Conservation (phyloP, 495 filamentous ascomycete species). For the Penicillium subrubescens region DNA sequence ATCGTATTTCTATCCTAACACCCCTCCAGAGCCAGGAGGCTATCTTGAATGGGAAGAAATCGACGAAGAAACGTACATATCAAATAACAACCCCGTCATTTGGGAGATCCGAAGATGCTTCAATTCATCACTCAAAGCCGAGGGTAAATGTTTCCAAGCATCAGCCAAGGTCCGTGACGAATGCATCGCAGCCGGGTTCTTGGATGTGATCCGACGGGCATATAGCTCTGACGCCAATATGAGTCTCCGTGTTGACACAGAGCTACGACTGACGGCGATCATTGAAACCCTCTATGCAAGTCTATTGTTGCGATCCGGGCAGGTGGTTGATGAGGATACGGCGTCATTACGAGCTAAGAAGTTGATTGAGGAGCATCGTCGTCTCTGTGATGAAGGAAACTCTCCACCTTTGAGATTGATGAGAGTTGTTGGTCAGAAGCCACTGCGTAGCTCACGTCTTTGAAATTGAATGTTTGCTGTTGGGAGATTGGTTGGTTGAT, state of each 20-base stretch:
- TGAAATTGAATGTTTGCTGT: neutral
- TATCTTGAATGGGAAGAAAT: slow-evolving; percentile 32
- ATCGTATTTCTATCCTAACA: neutral
- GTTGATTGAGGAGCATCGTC: slow-evolving; percentile 12
- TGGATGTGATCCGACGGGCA: slow-evolving; percentile 2
- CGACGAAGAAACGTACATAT: slow-evolving; percentile 19
- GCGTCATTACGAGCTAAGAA: neutral
- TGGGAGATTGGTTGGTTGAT: neutral
- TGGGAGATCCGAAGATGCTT: slow-evolving; percentile 16
- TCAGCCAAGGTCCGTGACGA: slow-evolving; percentile 14
- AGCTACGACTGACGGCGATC: slow-evolving; percentile 8
- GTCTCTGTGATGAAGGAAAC: slow-evolving; percentile 11
- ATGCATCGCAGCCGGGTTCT: slow-evolving; percentile 8
- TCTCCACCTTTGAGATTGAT: slow-evolving; percentile 16
- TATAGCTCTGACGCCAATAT: slow-evolving; percentile 11
- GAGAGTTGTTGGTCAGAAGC: slow-evolving; percentile 18
- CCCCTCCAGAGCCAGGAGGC: slow-evolving; percentile 26
- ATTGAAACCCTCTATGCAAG: slow-evolving; percentile 16
- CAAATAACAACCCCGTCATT: slow-evolving; percentile 11
- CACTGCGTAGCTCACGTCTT: neutral
- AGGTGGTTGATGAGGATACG: slow-evolving; percentile 6
- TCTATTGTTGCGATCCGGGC: slow-evolving; percentile 15
- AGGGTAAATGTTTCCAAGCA: slow-evolving; percentile 15
- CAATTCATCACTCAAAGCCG: slow-evolving; percentile 7
- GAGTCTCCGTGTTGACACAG: slow-evolving; percentile 10